These are phyloP conservation scores for Wickerhamomyces rabaulensis DNA, from an alignment of 805 yeast species.

Conservation along the genomic window DNA sequence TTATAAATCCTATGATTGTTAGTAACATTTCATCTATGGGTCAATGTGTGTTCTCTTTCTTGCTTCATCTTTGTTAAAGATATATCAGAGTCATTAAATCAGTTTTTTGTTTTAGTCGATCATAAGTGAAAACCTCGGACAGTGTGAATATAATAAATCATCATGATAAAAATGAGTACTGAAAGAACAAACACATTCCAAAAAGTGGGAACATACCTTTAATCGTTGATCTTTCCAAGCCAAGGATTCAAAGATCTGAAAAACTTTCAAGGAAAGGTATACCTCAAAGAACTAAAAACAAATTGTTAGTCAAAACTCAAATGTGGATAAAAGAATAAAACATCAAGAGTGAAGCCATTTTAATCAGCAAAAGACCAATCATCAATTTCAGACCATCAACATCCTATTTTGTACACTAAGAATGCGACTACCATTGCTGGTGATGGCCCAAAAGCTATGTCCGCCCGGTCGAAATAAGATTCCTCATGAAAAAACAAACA, in stretches of 20 bases:
- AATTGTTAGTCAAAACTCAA: not conserved
- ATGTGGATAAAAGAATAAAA: not conserved
- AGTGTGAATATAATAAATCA: constrained; percentile 51
- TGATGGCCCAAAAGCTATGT: constrained; percentile 33
- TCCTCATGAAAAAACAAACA: constrained; percentile 14
- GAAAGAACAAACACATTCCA: not conserved
- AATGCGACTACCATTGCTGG: constrained; percentile 40
- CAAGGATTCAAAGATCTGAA: not conserved
- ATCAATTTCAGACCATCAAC: constrained; percentile 45
- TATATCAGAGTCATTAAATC: constrained; percentile 49
- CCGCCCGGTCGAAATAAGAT: constrained; percentile 44
- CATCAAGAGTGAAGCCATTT: not conserved
- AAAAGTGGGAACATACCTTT: not conserved
- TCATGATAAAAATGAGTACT: constrained; percentile 17
- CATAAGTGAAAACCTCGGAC: constrained; percentile 36
- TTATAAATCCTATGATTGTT: not conserved
- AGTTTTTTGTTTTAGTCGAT: constrained; percentile 36
- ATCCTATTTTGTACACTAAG: constrained; percentile 46
- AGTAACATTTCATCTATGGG: not conserved
- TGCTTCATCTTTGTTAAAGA: constrained; percentile 26
- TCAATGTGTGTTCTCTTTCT: constrained; percentile 2
- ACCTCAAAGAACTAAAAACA: not conserved
- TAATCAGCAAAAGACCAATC: constrained; percentile 31
- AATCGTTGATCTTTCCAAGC: not conserved
- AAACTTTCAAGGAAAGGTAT: not conserved